phyloP scores from a whole-genome alignment of 345 rosid genomes.

The Citrus medica region DNA sequence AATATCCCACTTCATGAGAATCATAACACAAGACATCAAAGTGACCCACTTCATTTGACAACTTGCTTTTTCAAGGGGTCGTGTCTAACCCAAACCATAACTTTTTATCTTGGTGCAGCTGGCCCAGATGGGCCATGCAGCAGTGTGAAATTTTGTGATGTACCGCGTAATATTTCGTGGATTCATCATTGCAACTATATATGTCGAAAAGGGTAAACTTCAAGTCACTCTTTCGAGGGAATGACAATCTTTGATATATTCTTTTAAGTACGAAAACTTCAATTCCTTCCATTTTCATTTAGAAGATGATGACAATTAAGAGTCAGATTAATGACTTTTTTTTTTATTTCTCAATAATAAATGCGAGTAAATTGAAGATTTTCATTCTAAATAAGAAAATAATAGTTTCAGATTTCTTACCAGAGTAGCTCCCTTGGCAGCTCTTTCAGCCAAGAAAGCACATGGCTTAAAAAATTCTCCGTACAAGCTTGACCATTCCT shows the following conservation, averaged over 20 bases:
- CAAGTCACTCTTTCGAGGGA: no score
- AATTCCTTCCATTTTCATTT: no score
- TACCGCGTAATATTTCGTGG: background rate
- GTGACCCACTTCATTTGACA: background rate
- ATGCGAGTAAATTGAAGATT: no score
- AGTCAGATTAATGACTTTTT: no score
- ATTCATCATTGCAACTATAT: no score
- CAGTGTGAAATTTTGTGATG: background rate
- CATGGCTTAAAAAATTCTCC: slow-evolving; percentile 97
- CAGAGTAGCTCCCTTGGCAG: slow-evolving; percentile 65
- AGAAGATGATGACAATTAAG: no score
- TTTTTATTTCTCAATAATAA: no score
- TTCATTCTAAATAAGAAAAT: background rate
- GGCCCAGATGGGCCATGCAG: background rate
- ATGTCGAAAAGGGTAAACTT: no score
- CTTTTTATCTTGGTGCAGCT: background rate
- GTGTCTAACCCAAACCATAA: background rate
- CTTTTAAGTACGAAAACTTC: no score
- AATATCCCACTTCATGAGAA: background rate
- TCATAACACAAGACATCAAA: background rate
- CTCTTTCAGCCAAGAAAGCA: slow-evolving; percentile 77
- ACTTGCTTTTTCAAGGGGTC: background rate
- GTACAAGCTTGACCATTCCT: slow-evolving; percentile 72
- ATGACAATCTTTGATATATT: no score
- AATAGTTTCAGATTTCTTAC: slow-evolving; percentile 28